Percentiles rank a stretch among this genome's conserved stretches.
These are phyloP conservation scores for Apium graveolens DNA, from an alignment of 129 eudicot species.

Conservation along the genomic window DNA sequence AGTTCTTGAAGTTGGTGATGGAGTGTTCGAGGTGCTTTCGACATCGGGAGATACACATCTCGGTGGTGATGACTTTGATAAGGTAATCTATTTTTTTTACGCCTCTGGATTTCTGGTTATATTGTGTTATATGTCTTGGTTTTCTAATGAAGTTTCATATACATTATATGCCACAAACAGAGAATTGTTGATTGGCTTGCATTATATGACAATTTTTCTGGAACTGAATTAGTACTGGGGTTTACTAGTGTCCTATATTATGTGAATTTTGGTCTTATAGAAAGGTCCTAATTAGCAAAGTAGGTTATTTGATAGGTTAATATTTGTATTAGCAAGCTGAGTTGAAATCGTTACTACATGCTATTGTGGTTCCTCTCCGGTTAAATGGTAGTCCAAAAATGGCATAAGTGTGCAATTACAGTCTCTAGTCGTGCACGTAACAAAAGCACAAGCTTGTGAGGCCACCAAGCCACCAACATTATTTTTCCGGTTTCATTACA, in stretches of 20 bases:
- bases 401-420: too few relatives aligned
- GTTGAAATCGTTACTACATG: background rate
- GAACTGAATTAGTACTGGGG: too few relatives aligned
- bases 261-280: too few relatives aligned
- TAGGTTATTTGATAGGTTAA: background rate
- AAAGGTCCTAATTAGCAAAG: too few relatives aligned
- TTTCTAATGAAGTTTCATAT: background rate
- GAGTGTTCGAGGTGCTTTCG: constrained; percentile 97
- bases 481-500: too few relatives aligned
- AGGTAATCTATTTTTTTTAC: constrained; percentile 40
- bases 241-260: too few relatives aligned
- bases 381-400: too few relatives aligned
- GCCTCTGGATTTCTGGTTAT: background rate
- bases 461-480: too few relatives aligned
- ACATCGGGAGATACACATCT: constrained; percentile 99
- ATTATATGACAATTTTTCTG: too few relatives aligned
- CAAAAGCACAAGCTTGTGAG: too few relatives aligned
- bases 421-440: too few relatives aligned
- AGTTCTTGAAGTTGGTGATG: constrained; percentile 99
- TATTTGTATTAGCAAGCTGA: background rate
- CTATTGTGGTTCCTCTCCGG: too few relatives aligned
- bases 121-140: background rate
- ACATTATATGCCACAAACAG: constrained; percentile 25
- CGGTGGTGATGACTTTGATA: constrained; percentile 99
- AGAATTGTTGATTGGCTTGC: constrained; percentile 99